Conservation (phyloP, 2,329 filamentous ascomycete species). For the Penicillium concentricum region DNA sequence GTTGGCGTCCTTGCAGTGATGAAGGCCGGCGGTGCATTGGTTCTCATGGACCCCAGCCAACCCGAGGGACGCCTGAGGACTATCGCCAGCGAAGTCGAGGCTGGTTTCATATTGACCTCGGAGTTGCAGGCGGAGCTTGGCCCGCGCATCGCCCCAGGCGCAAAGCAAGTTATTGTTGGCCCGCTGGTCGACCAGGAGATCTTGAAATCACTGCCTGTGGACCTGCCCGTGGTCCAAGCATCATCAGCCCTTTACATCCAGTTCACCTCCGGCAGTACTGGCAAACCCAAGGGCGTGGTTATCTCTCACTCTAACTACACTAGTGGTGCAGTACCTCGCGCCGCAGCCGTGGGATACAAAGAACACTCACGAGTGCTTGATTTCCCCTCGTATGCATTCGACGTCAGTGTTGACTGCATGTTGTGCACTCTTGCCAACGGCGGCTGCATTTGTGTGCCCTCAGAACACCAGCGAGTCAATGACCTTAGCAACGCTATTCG, state of each 20-base stretch:
- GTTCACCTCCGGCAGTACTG: slow-evolving; percentile 53
- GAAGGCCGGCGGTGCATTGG: slow-evolving; percentile 10
- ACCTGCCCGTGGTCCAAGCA: neutral
- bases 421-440: slow-evolving; percentile 37
- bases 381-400: slow-evolving; percentile 47
- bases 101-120: slow-evolving; percentile 11
- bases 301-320: slow-evolving; percentile 57
- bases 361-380: slow-evolving; percentile 38
- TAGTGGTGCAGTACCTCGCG: slow-evolving; percentile 50
- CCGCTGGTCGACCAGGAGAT: neutral
- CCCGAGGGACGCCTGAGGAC: slow-evolving; percentile 9
- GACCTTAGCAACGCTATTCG: slow-evolving; percentile 33
- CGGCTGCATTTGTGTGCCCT: slow-evolving; percentile 47
- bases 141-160: neutral
- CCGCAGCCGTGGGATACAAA: slow-evolving; percentile 47
- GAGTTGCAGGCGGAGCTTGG: slow-evolving; percentile 1
- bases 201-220: neutral
- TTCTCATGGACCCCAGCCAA: slow-evolving; percentile 6
- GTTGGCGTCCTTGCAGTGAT: slow-evolving; percentile 8
- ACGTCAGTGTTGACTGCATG: slow-evolving; percentile 41
- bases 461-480: slow-evolving; percentile 43
- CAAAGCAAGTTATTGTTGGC: neutral
- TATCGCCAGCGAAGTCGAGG: slow-evolving; percentile 10
- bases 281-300: slow-evolving; percentile 55
- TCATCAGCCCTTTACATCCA: slow-evolving; percentile 47